A percentile compares a stretch with the other conserved stretches of the same genome.
Conservation (phyloP, 441 rosid species). For the Erysimum cheiri region DNA sequence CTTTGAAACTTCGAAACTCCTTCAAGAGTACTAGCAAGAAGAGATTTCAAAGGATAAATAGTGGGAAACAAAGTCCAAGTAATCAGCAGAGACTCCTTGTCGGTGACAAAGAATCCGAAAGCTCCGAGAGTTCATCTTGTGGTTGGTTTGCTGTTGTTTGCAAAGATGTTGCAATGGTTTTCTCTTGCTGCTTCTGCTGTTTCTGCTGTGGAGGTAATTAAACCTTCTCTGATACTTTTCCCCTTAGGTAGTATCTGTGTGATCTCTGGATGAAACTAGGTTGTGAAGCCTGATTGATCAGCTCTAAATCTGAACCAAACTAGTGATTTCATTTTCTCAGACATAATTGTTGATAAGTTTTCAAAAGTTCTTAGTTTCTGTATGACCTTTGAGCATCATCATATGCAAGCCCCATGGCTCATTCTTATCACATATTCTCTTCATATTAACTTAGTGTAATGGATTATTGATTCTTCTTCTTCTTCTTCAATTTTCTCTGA, state of each 20-base stretch:
- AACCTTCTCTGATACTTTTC: background rate
- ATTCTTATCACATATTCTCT: background rate
- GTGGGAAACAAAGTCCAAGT: constrained; percentile 49
- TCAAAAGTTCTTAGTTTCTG: background rate
- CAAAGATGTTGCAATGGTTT: constrained; percentile 54
- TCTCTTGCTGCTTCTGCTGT: constrained; percentile 71
- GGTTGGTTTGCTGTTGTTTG: constrained; percentile 36
- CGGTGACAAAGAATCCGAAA: constrained; percentile 11
- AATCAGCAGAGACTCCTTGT: constrained; percentile 52
- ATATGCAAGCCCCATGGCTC: background rate
- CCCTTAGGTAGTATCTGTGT: background rate
- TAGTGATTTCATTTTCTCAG: background rate
- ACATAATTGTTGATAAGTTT: no score
- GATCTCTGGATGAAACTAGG: background rate
- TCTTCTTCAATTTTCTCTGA: background rate
- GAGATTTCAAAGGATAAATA: constrained; percentile 61
- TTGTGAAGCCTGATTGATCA: background rate
- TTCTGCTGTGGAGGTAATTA: constrained; percentile 73
- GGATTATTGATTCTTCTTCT: constrained; percentile 2
- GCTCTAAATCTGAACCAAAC: constrained; percentile 3
- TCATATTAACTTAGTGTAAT: background rate
- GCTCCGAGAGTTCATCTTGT: constrained; percentile 25
- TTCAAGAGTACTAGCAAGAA: constrained; percentile 62
- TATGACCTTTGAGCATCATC: background rate
- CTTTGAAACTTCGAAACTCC: constrained; percentile 69